Base-by-base conservation (phyloP, 1,284 basidiomycete genomes). In the Trichosporon faecale region DNA sequence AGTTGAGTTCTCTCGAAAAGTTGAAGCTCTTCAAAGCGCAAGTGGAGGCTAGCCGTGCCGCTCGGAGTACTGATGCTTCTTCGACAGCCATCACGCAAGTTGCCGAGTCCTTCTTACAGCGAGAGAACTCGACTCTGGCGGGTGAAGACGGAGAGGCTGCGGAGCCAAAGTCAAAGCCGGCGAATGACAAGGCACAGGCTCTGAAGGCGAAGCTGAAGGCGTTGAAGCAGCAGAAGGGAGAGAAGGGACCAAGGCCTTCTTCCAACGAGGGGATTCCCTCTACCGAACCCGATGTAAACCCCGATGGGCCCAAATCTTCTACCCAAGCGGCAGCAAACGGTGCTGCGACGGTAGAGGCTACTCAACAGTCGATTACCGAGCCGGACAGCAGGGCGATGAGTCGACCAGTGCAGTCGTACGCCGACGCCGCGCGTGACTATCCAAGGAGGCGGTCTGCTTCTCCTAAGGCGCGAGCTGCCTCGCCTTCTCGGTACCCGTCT, bases 21-120 rank as follows among this genome's bases (percentile, higher is more conserved):
- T 69, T 74, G 49, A 67, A 65, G 37, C 69, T 57, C 14, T 74
- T 74, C 70, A 72, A 70, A 33, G 70, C 67, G 5, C 73, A 72
- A 57, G 70, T 74, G 11, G 70, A 69, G 33, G 67, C 69, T n/a
- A 72, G 49, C 18, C 67, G 70, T 23, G 66, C 35, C 44, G 64
- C 44, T 21, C 27, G 40, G 27, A 31, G 44, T 31, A 11, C 64
- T 40, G 35, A 44, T 64, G 63, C 37, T 14, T 64, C 63, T 6
- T 44, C 63, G 21, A 40, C 63, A 40, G 37, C 23, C 31, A 35
- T 64, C 16, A 44, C 33, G 11, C 63, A 33, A 12, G 63, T 44
- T 2, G 72, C 72, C 8, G 72, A 73, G 60, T 64, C 68, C 27
- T 73, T 69, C 60, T 60, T 72, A 11, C 55, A 61, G 46, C 63